These are phyloP conservation scores for Blastomyces gilchristii DNA, from an alignment of 2,329 filamentous ascomycete genomes.

Conservation along the genomic window DNA sequence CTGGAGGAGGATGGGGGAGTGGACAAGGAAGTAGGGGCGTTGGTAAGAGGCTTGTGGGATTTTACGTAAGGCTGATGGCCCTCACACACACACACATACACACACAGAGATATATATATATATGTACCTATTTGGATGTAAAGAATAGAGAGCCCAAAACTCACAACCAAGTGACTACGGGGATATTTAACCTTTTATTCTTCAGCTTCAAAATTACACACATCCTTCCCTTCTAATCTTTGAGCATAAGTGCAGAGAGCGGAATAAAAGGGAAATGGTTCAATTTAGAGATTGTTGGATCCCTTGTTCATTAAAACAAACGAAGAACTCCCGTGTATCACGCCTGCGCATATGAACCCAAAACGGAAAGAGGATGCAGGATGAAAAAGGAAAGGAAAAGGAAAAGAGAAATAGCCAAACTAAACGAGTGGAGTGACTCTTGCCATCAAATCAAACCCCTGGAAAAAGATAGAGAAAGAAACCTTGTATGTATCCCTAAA, in stretches of 20 bases:
- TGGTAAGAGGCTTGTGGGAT: slow-evolving; percentile 32
- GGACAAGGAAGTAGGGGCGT: slow-evolving; percentile 29
- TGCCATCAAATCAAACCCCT: not conserved
- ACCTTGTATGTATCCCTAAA: not conserved
- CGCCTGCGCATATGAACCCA: not conserved
- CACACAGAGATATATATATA: not conserved
- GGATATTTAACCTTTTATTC: not conserved
- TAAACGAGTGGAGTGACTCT: not conserved
- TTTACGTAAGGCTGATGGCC: slow-evolving; percentile 40
- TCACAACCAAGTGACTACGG: not conserved
- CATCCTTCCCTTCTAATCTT: not conserved
- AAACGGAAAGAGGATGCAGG: not conserved
- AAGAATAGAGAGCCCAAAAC: not conserved
- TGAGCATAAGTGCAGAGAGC: not conserved
- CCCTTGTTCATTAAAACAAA: not conserved
- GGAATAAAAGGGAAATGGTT: not conserved
- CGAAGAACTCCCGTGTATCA: not conserved
- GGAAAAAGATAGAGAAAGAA: not conserved
- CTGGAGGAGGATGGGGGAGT: slow-evolving; percentile 32
- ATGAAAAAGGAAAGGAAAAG: not conserved
- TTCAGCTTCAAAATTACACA: not conserved
- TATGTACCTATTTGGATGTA: not conserved
- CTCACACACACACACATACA: not conserved
- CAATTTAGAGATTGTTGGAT: not conserved
- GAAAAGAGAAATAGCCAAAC: not conserved